Evolutionary conservation across 768 basidiomycete genomes (phyloP), one percentile per base, ranked within the genome.

Genomic region (Pisolithus tinctorius): DNA sequence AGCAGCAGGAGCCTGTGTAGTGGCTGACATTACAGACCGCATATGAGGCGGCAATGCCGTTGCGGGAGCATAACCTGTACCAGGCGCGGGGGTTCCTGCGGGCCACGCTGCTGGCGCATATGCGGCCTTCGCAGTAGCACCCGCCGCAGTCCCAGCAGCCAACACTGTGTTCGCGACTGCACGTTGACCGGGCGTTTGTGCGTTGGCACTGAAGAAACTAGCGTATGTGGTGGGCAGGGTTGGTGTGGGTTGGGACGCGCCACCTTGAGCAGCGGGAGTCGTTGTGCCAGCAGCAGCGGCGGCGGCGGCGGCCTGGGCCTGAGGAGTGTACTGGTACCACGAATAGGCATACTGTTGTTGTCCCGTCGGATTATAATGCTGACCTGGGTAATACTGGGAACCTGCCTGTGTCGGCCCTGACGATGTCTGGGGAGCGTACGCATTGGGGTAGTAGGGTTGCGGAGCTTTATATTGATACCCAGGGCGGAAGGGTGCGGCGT

Each of bases 111-210:
- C n/a, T 11, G 68, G 62, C 17, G 66, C 60, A 50, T 65, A 68
- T 20, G 20, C 20, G n/a, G 68, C 45, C 40, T 72, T 71, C 6
- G 58, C 48, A 17, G 52, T 34, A 40, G 20, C 20, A 40, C 50
- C 62, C 7, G 51, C 23, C 7, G 29, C 55, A 0, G 64, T 49
- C 40, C 55, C 58, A 23, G 61, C 50, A 39, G 61, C 57, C 23
- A 75, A 56, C 25, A 79, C 77, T 0, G 80, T 81, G 44, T 81
- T 82, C 9, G 79, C 79, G 6, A 81, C 79, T 3, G 76, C 79
- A 4, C 79, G 75, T 49, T 77, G 72, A 26, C 65, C 68, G 25
- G 64, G 56, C 26, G 63, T 34, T 29, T 71, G 68, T 49, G 63
- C 52, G 39, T 55, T 40, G 6, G 57, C 51, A 39, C 61, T 67